A percentile compares a stretch with the other conserved stretches of the same genome.
Conservation (phyloP, 2,329 filamentous ascomycete genomes). For the Emergomyces pasteurianus region DNA sequence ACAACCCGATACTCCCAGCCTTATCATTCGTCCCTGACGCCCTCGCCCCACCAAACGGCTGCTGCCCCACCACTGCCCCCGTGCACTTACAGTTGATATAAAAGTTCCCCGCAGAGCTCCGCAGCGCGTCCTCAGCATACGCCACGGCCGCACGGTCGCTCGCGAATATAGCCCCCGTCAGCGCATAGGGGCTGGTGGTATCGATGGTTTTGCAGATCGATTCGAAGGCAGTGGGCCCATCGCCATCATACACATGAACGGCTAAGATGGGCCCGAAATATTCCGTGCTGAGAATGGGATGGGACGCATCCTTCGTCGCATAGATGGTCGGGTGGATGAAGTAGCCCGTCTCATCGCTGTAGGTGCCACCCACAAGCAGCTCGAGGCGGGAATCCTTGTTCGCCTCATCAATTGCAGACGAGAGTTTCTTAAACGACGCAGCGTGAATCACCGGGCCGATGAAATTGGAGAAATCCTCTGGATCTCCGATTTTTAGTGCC, state of each 20-base stretch:
- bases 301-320: constrained; percentile 57
- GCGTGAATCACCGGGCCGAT: constrained; percentile 80
- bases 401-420: constrained; percentile 64
- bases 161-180: constrained; percentile 34
- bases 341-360: constrained; percentile 68
- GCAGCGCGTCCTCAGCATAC: constrained; percentile 26
- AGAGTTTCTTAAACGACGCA: constrained; percentile 68
- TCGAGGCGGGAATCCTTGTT: constrained; percentile 48
- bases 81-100: constrained; percentile 44
- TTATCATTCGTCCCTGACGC: constrained; percentile 64
- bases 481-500: constrained; percentile 58
- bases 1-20: constrained; percentile 52
- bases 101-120: constrained; percentile 30
- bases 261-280: constrained; percentile 71
- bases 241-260: constrained; percentile 68
- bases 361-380: constrained; percentile 61
- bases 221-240: constrained; percentile 48
- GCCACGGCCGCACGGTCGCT: constrained; percentile 25
- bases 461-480: constrained; percentile 64
- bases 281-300: constrained; percentile 64
- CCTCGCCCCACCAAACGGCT: constrained; percentile 57
- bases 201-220: constrained; percentile 43
- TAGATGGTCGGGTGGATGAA: constrained; percentile 79
- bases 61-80: constrained; percentile 60
- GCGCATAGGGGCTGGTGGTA: constrained; percentile 28